Evolutionary conservation across 2,329 filamentous ascomycete species (phyloP), one percentile per base, ranked within the genome.

Genomic region (Aureobasidium sp.): DNA sequence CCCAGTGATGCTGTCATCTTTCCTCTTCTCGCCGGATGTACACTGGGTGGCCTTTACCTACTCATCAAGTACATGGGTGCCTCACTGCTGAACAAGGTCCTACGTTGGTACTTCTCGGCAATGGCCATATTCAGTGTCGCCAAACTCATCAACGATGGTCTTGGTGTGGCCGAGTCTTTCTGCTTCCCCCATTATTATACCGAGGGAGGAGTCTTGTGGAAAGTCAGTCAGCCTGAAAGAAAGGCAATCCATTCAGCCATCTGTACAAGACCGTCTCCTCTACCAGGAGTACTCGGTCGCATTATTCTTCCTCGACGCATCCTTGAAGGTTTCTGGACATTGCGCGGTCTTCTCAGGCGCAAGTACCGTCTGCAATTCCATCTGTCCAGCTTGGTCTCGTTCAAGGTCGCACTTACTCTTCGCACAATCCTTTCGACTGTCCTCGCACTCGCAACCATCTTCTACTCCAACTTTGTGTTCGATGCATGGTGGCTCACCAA

Each of bases 61-160:
- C 78, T 96, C 62, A 90, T 97, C 70, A 90, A 95, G 71, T 94
- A 87, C 82, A 82, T 96, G 60, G 89, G 96, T 68, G 86, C 91
- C 0, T 79, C 85, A 11, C 77, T 95, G 23, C 75, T 97, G 68
- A 96, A 93, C 76, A 89, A 87, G 73, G 82, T 95, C 40, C 77
- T 97, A 23, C 86, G 89, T 40, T 84, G 82, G 69, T 96, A 97
- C 77, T 92, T 96, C 74, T 89, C 88, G 3, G 73, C 84, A 61
- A 84, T 93, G 69, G 90, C 89, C 0, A 74, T 95, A n/a, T 86
- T 88, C 63, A 90, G 89, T 63, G 80, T 94, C 17, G 79, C 85
- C 9, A 85, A 84, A 45, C 79, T 96, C 25, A 75, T 91, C 49
- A 86, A 85, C n/a, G 91, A 96, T 69, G 73, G 75, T 0, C 74